Conservation (phyloP, 2,329 filamentous ascomycete species). For the Aschersonia sp. region DNA sequence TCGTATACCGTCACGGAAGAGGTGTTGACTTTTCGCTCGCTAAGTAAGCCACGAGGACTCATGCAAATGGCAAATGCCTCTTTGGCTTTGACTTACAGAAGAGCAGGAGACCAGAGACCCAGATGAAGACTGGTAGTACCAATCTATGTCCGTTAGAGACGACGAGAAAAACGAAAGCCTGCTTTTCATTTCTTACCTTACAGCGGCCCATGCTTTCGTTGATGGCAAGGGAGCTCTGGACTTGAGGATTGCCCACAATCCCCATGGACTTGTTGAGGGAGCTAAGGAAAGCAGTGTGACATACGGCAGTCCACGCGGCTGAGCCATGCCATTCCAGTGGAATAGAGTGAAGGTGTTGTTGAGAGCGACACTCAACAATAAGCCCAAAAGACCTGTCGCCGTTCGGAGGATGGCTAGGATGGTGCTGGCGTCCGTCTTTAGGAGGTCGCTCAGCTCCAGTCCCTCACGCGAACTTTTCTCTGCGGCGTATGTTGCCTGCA, state of each 20-base stretch:
- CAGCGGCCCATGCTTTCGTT: background rate
- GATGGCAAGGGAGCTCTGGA: background rate
- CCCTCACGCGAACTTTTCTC: background rate
- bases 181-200: background rate
- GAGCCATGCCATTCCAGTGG: background rate
- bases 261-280: background rate
- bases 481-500: background rate
- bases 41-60: background rate
- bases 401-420: conserved; percentile 1
- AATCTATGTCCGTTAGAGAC: background rate
- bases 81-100: conserved; percentile 1
- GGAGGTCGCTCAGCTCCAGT: background rate
- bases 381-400: background rate
- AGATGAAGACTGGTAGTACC: background rate
- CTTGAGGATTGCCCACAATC: background rate
- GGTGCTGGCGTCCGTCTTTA: conserved; percentile 2
- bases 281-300: background rate
- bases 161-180: too few species aligned
- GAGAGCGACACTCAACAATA: background rate
- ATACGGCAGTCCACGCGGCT: background rate
- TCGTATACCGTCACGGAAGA: conserved; percentile 7
- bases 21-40: conserved; percentile 4
- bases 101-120: conserved; percentile 3
- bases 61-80: background rate
- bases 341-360: background rate